Base-by-base conservation (phyloP, 2,329 filamentous ascomycete genomes). In the Cladosporium oxysporum region DNA sequence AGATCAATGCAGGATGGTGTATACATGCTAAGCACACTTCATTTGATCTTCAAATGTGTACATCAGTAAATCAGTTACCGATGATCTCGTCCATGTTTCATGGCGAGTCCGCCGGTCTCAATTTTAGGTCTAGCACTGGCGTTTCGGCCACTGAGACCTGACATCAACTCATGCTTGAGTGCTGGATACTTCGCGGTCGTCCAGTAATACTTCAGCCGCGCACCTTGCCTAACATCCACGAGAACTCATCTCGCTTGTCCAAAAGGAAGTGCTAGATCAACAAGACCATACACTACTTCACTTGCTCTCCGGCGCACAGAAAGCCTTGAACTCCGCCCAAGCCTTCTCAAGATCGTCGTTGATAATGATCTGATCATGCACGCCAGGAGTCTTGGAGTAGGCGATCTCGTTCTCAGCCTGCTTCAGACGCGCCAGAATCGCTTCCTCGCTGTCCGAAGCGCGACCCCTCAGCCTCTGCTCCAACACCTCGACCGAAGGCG, bases 361-460 rank as follows among this genome's bases (percentile, higher is more conserved):
- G 53, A 90, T 83, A 66, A 91, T 83, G 68, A 88, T 83, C 74
- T 85, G 82, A 73, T 91, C 88, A 76, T 89, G 86, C 11, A 87
- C 86, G 21, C 89, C 90, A 0, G 87, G 85, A 2, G 84, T 86
- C 78, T 88, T 85, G 50, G 90, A 83, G 76, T 86, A 95, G 68
- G 89, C 90, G 68, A 96, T 83, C 82, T 96, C 92, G 58, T 87
- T 83, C 77, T 85, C 84, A 2, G 92, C 92, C 78, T 92, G 91
- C 14, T 81, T 79, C 64, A 96, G 80, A 59, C 92, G 83, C 78
- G 90, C 89, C 74, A 84, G 81, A 64, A 96, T 82, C 58, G 84
- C 87, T 60, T 89, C 88, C 78, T 94, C 91, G 61, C 83, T 86
- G 78, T 95, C 92, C n/a, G 91, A 94, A 10, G 88, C 90, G 66